Base-by-base conservation (phyloP, 257 asterid species). In the Phtheirospermum japonicum region DNA sequence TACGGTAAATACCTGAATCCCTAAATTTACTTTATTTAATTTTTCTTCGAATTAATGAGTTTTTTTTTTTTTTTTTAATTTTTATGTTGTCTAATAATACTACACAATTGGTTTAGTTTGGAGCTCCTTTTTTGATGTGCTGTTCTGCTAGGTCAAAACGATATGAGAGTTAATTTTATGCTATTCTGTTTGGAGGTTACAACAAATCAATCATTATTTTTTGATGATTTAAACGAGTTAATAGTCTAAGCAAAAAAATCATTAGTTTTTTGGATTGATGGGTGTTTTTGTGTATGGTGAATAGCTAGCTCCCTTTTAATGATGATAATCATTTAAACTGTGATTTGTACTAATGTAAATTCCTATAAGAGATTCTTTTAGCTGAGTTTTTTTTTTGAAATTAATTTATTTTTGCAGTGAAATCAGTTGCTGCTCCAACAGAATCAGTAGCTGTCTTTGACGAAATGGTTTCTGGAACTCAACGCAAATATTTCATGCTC, bases 401-500 rank as follows among this genome's bases (percentile, higher is more conserved):
- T 40, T 8, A 8, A 9, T 40, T 50, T 50, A 20, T 50, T 19
- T 50, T 30, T 56, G 81, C 96, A 89, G 99, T 93, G 68, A 79
- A 83, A 69, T 76, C 96, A 30, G 89, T 93, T 58, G 81, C 85
- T 61, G 80, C 85, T 66, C 94, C 97, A 28, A 77, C 85, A 16
- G 98, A 86, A 74, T 81, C 85, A 31, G 57, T 77, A 26, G 61
- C 86, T 57, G 94, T 83, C 62, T 93, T 89, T 70, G 97, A 89
- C 59, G 97, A 87, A 76, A 93, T 85, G 95, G 84, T 80, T 33
- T 76, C 95, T 61, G 99, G 95, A 72, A 87, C 95, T 46, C 82
- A 79, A 61, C 95, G 96, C 32, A 93, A 93, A 68, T 93, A 93
- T 70, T 93, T 87, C 79, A 89, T 93, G 99, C 90, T 93, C 10